These are phyloP conservation scores for Aspergillus felis DNA, from an alignment of 2,329 filamentous ascomycete species.

Conservation along the genomic window DNA sequence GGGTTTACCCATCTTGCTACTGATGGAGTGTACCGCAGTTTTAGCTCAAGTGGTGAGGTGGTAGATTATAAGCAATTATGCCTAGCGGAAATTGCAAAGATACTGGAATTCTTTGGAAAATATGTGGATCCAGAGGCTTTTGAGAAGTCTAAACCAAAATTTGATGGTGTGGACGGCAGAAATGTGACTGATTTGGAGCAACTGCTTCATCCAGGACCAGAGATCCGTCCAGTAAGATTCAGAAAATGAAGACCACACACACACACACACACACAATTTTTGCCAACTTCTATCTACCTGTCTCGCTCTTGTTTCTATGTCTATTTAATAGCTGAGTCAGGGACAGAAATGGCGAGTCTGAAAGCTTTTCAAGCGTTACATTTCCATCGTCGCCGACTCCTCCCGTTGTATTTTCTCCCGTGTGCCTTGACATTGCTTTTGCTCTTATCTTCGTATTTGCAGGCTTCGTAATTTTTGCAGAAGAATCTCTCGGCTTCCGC, in stretches of 20 bases:
- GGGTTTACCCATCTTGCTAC: slow-evolving; percentile 5
- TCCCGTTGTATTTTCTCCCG: too few species aligned
- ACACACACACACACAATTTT: slow-evolving; percentile 2
- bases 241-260: not conserved
- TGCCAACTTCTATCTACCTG: not conserved
- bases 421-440: too few species aligned
- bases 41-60: slow-evolving; percentile 1
- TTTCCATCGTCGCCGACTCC: too few species aligned
- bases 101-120: slow-evolving; percentile 1
- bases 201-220: slow-evolving; percentile 1
- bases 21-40: slow-evolving; percentile 3
- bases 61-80: slow-evolving; percentile 6
- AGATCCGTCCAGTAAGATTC: not conserved
- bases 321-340: too few species aligned
- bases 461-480: too few species aligned
- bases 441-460: too few species aligned
- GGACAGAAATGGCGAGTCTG: too few species aligned
- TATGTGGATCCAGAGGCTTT: not conserved
- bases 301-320: too few species aligned
- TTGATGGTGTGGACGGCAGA: slow-evolving; percentile 2
- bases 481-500: too few species aligned
- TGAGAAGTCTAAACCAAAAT: not conserved
- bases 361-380: too few species aligned
- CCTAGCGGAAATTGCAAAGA: slow-evolving; percentile 1
- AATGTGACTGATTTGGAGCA: slow-evolving; percentile 3